Base-by-base conservation (phyloP, 441 rosid species). In the Adansonia rubrostipa region DNA sequence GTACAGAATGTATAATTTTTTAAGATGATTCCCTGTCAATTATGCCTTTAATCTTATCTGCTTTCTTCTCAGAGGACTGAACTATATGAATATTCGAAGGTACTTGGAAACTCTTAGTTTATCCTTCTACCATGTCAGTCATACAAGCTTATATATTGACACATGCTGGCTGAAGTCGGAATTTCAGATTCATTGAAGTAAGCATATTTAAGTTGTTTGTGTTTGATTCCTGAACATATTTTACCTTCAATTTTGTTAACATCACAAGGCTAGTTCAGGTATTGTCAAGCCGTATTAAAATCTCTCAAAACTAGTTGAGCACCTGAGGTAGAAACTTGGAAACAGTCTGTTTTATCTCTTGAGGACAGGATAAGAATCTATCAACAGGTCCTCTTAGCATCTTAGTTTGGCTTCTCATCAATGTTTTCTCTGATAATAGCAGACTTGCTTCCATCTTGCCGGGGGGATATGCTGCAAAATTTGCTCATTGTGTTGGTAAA, bases 161-260 rank as follows among this genome's bases (percentile, higher is more conserved):
- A 88, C 86, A 93, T 93, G 96, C 85, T 93, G 74, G 92, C 92
- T 70, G 97, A 93, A 87, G 90, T 93, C 50, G 97, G 97, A 75
- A 93, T 93, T 83, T 87, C 97, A 8, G 96, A 93, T 75, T 90
- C 97, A 73, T 75, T 91, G 53, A 93, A 89, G 97, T 93, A 88
- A 87, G 97, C 56, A 44, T 73, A 17, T 24, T 74, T 64, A 60
- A 44, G 58, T 69, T 76, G 77, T 71, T n/a, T 40, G 2, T 19
- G 15, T 71, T 80, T 71, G 70, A 22, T 71, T 53, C 65, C 65
- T 78, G 53, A 54, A 71, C 33, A 42, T 78, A 76, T 79, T 73
- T 19, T 71, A 75, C 69, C 33, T 77, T 79, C 48, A 24, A 73
- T 77, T 69, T 47, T 80, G 74, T 78, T 80, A 76, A 80, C 68